These are phyloP conservation scores for Paraglomus brasilianum DNA, from an alignment of 192 early-diverging fungal genomes.

Conservation along the genomic window DNA sequence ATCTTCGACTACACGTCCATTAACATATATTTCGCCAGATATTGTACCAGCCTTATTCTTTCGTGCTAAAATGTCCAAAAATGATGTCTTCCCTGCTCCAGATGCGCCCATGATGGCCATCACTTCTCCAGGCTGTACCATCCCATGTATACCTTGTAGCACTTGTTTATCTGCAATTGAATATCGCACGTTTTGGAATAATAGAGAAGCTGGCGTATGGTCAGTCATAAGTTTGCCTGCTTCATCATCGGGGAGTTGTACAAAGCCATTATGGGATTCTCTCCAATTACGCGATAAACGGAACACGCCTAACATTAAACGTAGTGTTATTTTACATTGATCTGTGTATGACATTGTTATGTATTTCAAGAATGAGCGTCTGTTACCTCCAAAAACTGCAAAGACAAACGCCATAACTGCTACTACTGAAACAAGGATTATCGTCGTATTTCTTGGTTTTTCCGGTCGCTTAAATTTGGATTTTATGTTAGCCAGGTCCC, in stretches of 20 bases:
- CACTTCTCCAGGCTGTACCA: conserved; percentile 80
- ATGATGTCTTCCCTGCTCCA: conserved; percentile 90
- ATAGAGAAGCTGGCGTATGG: conserved; percentile 65
- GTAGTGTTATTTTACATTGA: background rate
- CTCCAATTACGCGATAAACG: conserved; percentile 18
- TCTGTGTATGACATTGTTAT: background rate
- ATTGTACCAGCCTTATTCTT: conserved; percentile 68
- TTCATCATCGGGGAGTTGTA: conserved; percentile 56
- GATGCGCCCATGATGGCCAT: conserved; percentile 93
- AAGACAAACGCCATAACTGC: conserved; percentile 43
- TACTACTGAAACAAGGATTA: conserved; percentile 42
- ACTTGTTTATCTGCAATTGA: conserved; percentile 47
- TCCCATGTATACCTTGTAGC: conserved; percentile 60
- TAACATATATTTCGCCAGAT: conserved; percentile 74
- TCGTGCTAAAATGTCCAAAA: conserved; percentile 86
- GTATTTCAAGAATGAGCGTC: conserved; percentile 37
- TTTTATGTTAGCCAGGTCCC: too few relatives aligned
- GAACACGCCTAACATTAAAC: background rate
- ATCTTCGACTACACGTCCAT: conserved; percentile 65
- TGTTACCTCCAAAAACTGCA: conserved; percentile 34
- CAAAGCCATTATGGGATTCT: conserved; percentile 33
- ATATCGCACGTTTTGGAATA: conserved; percentile 67
- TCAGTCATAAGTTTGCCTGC: conserved; percentile 69
- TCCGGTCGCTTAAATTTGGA: conserved; percentile 37
- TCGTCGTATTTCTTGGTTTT: conserved; percentile 39